These are phyloP conservation scores for Cladosporium sp. DNA, from an alignment of 2,329 filamentous ascomycete species.

Conservation along the genomic window DNA sequence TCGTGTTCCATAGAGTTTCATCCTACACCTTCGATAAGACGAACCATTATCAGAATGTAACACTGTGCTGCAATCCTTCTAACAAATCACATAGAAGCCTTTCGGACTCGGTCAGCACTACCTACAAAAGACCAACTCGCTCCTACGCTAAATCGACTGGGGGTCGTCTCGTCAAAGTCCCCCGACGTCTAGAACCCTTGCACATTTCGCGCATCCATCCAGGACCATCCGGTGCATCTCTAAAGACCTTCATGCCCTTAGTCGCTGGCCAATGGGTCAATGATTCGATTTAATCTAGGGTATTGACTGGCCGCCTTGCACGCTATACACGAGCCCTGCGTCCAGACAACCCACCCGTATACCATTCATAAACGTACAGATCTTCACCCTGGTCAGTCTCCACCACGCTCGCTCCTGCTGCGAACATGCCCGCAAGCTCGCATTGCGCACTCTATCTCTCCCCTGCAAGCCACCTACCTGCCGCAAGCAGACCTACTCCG, in stretches of 20 bases:
- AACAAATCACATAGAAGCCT: not conserved
- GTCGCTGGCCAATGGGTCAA: not conserved
- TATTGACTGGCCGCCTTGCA: not conserved
- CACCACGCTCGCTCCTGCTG: slow-evolving; percentile 1
- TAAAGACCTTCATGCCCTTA: not conserved
- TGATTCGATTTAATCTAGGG: not conserved
- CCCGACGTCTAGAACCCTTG: not conserved
- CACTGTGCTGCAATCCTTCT: not conserved
- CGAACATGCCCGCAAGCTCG: not conserved
- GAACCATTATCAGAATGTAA: not conserved
- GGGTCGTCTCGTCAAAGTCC: not conserved
- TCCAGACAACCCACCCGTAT: not conserved
- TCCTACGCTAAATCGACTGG: not conserved
- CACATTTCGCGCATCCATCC: not conserved
- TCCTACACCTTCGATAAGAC: not conserved
- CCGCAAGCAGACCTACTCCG: not conserved
- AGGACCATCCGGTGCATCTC: no score
- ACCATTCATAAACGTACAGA: not conserved
- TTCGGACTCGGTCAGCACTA: not conserved
- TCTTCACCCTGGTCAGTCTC: not conserved
- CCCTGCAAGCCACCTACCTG: not conserved
- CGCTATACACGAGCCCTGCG: not conserved
- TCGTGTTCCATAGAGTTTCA: not conserved
- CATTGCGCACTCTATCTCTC: not conserved
- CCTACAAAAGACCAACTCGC: not conserved